phyloP scores from a whole-genome alignment of 495 filamentous ascomycete genomes.

The Aspergillus cristatus region DNA sequence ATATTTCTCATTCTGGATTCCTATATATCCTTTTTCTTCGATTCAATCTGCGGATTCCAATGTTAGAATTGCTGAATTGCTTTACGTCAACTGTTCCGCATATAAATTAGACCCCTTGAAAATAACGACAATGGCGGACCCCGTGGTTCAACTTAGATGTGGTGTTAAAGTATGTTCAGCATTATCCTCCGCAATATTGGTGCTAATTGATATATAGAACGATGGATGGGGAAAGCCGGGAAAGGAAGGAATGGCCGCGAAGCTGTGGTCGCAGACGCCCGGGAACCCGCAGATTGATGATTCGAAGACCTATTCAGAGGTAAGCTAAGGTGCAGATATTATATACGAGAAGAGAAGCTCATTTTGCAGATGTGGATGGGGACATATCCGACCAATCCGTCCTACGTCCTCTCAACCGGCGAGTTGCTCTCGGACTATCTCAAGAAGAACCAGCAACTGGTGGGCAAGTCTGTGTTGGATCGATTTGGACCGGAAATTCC shows the following conservation, averaged over 20 bases:
- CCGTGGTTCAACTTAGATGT: slow-evolving; percentile 34
- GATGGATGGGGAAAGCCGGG: slow-evolving; percentile 43
- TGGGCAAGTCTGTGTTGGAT: slow-evolving; percentile 55
- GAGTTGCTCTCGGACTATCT: slow-evolving; percentile 58
- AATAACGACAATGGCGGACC: slow-evolving; percentile 27
- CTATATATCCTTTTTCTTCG: not conserved
- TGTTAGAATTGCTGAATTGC: too few relatives aligned
- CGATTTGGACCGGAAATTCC: slow-evolving; percentile 59
- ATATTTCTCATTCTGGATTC: too few relatives aligned
- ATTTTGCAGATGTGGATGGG: slow-evolving; percentile 64
- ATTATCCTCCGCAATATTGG: not conserved
- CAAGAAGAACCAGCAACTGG: slow-evolving; percentile 52
- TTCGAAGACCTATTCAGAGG: slow-evolving; percentile 39
- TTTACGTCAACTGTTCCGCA: too few relatives aligned
- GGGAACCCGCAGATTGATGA: slow-evolving; percentile 27
- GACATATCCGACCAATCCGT: slow-evolving; percentile 65
- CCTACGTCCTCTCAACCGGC: slow-evolving; percentile 50
- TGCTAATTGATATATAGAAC: slow-evolving; percentile 20
- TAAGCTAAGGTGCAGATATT: slow-evolving; percentile 4
- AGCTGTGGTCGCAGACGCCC: slow-evolving; percentile 36
- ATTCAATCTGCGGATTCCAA: too few relatives aligned
- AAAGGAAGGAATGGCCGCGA: slow-evolving; percentile 30
- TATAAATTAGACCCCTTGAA: too few relatives aligned
- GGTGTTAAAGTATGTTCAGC: slow-evolving; percentile 26
- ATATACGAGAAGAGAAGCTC: not conserved